Evolutionary conservation across 306 rosid species (phyloP).

Genomic region (Dalbergia cochinchinensis): DNA sequence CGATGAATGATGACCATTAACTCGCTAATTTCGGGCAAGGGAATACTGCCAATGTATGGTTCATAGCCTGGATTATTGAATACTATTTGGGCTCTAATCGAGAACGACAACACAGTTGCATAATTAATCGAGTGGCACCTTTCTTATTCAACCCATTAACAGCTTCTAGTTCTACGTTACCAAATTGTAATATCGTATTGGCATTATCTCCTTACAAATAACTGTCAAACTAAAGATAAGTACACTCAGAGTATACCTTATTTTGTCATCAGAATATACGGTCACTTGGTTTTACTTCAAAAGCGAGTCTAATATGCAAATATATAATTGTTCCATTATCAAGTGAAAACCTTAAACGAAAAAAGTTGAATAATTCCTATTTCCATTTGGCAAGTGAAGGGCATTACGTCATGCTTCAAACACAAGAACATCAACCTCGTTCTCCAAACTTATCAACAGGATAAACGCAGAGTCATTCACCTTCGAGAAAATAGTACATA

Average conservation of each 20-base stretch:
- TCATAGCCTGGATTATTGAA: not conserved
- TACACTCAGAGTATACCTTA: not conserved
- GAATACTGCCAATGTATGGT: not conserved
- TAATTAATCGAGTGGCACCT: not conserved
- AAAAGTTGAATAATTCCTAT: constrained; percentile 15
- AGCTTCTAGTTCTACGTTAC: not conserved
- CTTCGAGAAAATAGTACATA: not conserved
- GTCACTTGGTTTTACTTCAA: not conserved
- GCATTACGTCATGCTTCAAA: constrained; percentile 28
- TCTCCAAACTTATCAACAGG: constrained; percentile 39
- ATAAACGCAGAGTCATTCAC: constrained; percentile 17
- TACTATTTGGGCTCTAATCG: not conserved
- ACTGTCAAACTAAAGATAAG: not conserved
- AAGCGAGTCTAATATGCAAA: constrained; percentile 11
- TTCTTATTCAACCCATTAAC: not conserved
- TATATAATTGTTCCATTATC: not conserved
- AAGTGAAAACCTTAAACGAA: not conserved
- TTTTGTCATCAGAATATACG: not conserved
- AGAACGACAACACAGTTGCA: not conserved
- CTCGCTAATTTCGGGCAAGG: not conserved
- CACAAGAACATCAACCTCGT: constrained; percentile 6
- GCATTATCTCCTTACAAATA: not conserved
- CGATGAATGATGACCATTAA: not conserved
- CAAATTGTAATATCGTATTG: not conserved
- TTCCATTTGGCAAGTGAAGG: not conserved